phyloP scores from a whole-genome alignment of 1,284 basidiomycete genomes.

The Boletus sp. region DNA sequence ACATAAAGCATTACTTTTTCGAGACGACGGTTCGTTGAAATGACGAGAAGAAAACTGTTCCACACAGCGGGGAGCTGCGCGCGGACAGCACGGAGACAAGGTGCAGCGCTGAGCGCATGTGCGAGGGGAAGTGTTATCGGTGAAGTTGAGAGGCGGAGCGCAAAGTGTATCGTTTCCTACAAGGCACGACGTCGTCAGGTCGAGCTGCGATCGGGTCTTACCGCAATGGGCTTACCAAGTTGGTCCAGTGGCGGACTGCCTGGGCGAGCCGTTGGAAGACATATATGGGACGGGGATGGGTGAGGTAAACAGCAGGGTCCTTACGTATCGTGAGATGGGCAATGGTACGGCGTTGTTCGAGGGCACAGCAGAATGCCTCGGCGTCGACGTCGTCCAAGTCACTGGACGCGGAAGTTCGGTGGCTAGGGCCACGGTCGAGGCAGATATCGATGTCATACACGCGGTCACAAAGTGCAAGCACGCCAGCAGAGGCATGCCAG shows the following conservation, averaged over 20 bases:
- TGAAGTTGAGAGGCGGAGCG: conserved; percentile 20
- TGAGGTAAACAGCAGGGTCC: conserved; percentile 46
- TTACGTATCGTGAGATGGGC: conserved; percentile 49
- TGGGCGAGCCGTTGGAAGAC: conserved; percentile 43
- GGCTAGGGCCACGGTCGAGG: conserved; percentile 35
- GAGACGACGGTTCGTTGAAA: conserved; percentile 41
- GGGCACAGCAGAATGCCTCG: conserved; percentile 39
- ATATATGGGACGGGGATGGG: conserved; percentile 41
- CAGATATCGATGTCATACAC: conserved; percentile 43
- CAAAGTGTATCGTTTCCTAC: conserved; percentile 27
- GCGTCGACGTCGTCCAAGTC: conserved; percentile 27
- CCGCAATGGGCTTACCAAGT: conserved; percentile 37
- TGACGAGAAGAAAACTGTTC: conserved; percentile 43
- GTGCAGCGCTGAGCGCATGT: conserved; percentile 36
- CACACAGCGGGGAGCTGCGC: conserved; percentile 47
- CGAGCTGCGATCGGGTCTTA: not conserved
- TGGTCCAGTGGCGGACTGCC: conserved; percentile 40
- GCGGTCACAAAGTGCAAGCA: conserved; percentile 32
- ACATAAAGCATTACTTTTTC: conserved; percentile 41
- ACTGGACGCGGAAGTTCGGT: not conserved
- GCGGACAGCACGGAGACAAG: conserved; percentile 38
- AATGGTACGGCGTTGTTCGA: conserved; percentile 35
- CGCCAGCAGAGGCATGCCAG: conserved; percentile 23
- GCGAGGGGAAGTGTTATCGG: conserved; percentile 18
- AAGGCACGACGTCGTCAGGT: conserved; percentile 2